Evolutionary conservation across 768 basidiomycete species (phyloP).

Genomic region (Gelatoporia subvermispora): DNA sequence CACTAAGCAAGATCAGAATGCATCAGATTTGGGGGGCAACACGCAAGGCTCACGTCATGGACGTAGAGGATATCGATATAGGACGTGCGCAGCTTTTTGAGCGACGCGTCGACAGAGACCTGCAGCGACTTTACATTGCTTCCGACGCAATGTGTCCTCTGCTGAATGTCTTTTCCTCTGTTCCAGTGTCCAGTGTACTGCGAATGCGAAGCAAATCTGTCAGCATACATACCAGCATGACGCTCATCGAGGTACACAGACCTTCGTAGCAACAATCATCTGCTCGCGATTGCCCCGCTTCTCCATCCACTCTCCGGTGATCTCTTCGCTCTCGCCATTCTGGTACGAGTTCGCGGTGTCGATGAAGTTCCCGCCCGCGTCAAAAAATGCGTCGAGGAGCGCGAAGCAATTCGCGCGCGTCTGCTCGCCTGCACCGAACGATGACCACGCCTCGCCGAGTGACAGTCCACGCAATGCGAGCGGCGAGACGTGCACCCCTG

Average conservation of each 20-base stretch:
- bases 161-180: slow-evolving; percentile 13
- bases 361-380: slow-evolving; percentile 44
- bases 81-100: slow-evolving; percentile 51
- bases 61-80: slow-evolving; percentile 57
- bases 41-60: slow-evolving; percentile 37
- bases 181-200: slow-evolving; percentile 26
- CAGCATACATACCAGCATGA: background rate
- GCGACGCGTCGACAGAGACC: slow-evolving; percentile 29
- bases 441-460: slow-evolving; percentile 33
- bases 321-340: slow-evolving; percentile 28
- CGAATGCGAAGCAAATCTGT: background rate
- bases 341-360: slow-evolving; percentile 41
- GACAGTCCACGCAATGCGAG: slow-evolving; percentile 34
- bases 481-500: slow-evolving; percentile 12
- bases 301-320: slow-evolving; percentile 45
- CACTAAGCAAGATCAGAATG: slow-evolving; percentile 45
- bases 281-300: slow-evolving; percentile 36
- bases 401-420: slow-evolving; percentile 31
- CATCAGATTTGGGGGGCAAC: too few species aligned
- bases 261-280: slow-evolving; percentile 40
- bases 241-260: slow-evolving; percentile 14
- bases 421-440: slow-evolving; percentile 26
- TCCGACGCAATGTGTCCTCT: slow-evolving; percentile 37
- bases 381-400: slow-evolving; percentile 39
- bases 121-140: slow-evolving; percentile 34